phyloP scores from a whole-genome alignment of 2,329 filamentous ascomycete genomes.

The Talaromyces sp. region DNA sequence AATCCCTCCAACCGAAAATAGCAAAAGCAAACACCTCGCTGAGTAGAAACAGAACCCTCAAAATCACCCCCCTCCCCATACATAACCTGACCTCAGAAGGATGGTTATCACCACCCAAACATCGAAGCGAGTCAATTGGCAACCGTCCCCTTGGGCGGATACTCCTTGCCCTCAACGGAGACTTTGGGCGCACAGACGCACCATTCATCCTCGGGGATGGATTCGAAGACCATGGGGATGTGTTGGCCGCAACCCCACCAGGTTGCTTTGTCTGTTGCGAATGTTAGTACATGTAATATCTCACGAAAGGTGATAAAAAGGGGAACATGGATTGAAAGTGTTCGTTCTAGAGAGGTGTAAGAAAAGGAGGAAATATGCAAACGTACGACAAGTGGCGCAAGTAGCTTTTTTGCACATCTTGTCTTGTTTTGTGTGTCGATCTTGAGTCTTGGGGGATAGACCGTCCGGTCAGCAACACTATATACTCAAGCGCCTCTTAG shows the following conservation, averaged over 20 bases:
- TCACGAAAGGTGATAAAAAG: not conserved
- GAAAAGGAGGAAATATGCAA: not conserved
- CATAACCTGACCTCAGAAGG: too few relatives aligned
- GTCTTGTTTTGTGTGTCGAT: not conserved
- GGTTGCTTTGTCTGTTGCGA: conserved; percentile 20
- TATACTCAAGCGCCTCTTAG: too few relatives aligned
- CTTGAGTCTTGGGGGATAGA: not conserved
- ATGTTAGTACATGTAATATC: not conserved
- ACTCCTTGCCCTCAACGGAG: conserved; percentile 19
- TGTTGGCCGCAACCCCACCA: conserved; percentile 22
- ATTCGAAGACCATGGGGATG: conserved; percentile 21
- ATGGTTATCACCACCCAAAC: not conserved
- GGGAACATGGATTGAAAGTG: not conserved
- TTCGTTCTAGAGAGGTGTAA: not conserved
- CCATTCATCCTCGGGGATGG: conserved; percentile 18
- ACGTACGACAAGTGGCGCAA: conserved; percentile 22
- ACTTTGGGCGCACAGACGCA: conserved; percentile 19
- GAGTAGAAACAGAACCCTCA: not conserved
- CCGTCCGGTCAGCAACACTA: too few relatives aligned
- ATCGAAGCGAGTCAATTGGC: conserved; percentile 16
- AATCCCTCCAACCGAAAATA: not conserved
- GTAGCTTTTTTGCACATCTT: conserved; percentile 21
- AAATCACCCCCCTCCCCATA: not conserved
- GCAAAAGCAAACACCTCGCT: not conserved
- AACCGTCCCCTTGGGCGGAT: conserved; percentile 20